Evolutionary conservation across 2,329 filamentous ascomycete species (phyloP).

Genomic region (Chaetothyriales sp.): DNA sequence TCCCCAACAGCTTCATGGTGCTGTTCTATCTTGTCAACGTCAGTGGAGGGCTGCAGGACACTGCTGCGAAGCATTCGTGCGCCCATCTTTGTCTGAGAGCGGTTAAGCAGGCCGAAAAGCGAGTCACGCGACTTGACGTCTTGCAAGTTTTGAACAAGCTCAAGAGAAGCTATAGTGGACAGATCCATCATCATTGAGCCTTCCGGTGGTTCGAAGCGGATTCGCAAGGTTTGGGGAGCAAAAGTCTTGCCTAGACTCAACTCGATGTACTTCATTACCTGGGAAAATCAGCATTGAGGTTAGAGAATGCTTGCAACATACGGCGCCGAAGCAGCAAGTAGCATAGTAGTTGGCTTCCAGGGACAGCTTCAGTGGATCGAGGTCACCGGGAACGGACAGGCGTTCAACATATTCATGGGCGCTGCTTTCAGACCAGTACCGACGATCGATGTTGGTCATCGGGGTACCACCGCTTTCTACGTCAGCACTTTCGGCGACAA

Average conservation of each 20-base stretch:
- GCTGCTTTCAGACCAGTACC: constrained; percentile 65
- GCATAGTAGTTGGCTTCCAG: constrained; percentile 75
- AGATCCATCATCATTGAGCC: constrained; percentile 94
- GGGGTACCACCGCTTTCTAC: constrained; percentile 25
- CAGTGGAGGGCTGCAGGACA: constrained; percentile 75
- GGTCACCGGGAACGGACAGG: constrained; percentile 64
- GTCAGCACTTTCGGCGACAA: constrained; percentile 58
- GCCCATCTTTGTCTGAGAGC: constrained; percentile 80
- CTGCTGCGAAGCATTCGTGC: constrained; percentile 67
- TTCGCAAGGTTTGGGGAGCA: constrained; percentile 61
- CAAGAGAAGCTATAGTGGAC: constrained; percentile 70
- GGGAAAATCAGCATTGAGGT: constrained; percentile 5
- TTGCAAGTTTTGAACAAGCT: constrained; percentile 76
- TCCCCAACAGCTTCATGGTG: constrained; percentile 77
- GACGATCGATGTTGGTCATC: constrained; percentile 54
- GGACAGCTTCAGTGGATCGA: constrained; percentile 65
- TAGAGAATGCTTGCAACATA: constrained; percentile 30
- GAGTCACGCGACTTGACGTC: constrained; percentile 65
- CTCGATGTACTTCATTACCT: constrained; percentile 74
- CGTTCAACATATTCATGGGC: constrained; percentile 65
- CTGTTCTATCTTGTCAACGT: constrained; percentile 48
- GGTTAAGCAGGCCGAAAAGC: constrained; percentile 70
- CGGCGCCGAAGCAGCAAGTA: constrained; percentile 70
- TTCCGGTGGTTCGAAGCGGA: constrained; percentile 75
- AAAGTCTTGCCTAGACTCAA: constrained; percentile 53